Evolutionary conservation across 2,329 filamentous ascomycete species (phyloP), one percentile per base, ranked within the genome.

Genomic region (Dactylonectria macrodidyma): DNA sequence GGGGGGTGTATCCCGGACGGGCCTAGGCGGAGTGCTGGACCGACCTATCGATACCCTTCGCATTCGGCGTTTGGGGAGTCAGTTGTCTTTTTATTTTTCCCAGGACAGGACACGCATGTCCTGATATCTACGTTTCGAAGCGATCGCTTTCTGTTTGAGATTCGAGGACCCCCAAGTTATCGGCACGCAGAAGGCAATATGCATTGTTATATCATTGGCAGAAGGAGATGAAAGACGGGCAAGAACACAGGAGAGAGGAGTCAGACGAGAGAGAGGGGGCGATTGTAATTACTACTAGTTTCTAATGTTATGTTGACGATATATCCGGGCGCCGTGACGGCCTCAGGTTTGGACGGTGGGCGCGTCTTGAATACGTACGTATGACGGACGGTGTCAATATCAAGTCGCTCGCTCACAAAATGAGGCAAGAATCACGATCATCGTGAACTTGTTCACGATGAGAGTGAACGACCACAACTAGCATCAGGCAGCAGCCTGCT

Each of bases 41-140:
- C 70, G 67, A 77, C 75, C 71, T 71, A 75, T 46, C 64, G 74
- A 76, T 76, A 77, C 73, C 75, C 75, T 75, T 73, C 70, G 14
- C 67, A 71, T 62, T 63, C 65, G 73, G 73, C 65, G 72, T 78
- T 75, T 65, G 67, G 62, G 73, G 70, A 71, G 70, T 73, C 62
- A 67, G 66, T 51, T 67, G 62, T 30, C 68, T 61, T 70, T 70
- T 70, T 59, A 22, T 30, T 63, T 59, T 59, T 56, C 30, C 34
- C 47, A 67, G 66, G 62, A 72, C 51, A 54, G 24, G 64, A 59
- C 38, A 41, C 12, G 63, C n/a, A 57, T 59, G 62, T 63, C 55
- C 19, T n/a, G n/a, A n/a, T n/a, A 36, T 58, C 51, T 69, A 70
- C 55, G 68, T 62, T 76, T 73, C 65, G 58, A 71, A 73, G 70